phyloP scores from a whole-genome alignment of 2,329 filamentous ascomycete genomes.

The Botrytis aclada region DNA sequence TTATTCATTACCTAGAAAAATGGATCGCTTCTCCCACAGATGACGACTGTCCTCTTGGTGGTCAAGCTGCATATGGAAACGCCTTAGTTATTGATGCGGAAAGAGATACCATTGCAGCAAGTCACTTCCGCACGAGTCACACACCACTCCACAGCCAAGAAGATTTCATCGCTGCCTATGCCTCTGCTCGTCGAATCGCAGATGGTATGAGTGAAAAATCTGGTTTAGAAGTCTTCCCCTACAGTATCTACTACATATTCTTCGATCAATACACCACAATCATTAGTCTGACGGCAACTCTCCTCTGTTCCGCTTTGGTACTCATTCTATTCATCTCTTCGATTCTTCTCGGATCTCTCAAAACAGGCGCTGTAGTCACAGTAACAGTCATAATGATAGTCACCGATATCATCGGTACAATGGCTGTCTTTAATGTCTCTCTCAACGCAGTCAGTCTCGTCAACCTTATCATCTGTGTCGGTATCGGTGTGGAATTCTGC shows the following conservation, averaged over 20 bases:
- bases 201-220: conserved; percentile 69
- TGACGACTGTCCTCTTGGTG: conserved; percentile 81
- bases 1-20: conserved; percentile 77
- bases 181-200: conserved; percentile 83
- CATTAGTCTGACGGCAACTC: conserved; percentile 70
- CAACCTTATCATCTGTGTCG: conserved; percentile 94
- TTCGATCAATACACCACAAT: conserved; percentile 96
- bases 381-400: conserved; percentile 90
- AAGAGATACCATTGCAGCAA: conserved; percentile 68
- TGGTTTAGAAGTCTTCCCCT: conserved; percentile 84
- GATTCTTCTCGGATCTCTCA: conserved; percentile 76
- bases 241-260: conserved; percentile 98
- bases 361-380: conserved; percentile 79
- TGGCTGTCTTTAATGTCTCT: conserved; percentile 84
- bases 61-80: conserved; percentile 80
- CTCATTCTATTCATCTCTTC: conserved; percentile 82
- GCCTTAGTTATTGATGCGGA: conserved; percentile 76
- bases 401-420: conserved; percentile 89
- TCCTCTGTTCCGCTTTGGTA: conserved; percentile 78
- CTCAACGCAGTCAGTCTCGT: conserved; percentile 94
- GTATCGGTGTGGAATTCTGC: conserved; percentile 95
- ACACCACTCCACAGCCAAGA: conserved; percentile 81
- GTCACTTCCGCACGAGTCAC: conserved; percentile 89
- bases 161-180: conserved; percentile 91
- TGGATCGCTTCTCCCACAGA: conserved; percentile 80